Evolutionary conservation across 495 filamentous ascomycete species (phyloP).

Genomic region (Penicillium odoratum): DNA sequence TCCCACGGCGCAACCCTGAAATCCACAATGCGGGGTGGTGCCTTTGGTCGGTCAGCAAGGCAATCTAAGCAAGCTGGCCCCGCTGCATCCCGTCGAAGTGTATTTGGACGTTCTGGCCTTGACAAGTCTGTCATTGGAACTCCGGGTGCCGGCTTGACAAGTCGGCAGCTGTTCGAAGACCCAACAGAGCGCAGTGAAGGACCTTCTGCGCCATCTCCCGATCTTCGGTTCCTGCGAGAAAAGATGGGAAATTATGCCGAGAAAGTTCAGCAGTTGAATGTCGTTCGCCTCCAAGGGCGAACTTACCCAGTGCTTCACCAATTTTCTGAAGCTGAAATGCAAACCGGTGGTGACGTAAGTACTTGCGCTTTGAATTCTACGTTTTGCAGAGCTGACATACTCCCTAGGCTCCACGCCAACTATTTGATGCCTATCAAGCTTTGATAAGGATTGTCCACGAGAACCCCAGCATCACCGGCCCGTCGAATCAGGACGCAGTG

Average conservation of each 20-base stretch:
- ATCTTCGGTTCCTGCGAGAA: constrained; percentile 71
- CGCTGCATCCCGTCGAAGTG: constrained; percentile 52
- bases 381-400: constrained; percentile 12
- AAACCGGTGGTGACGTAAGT: constrained; percentile 63
- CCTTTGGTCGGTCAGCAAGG: constrained; percentile 60
- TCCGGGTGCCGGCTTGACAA: constrained; percentile 57
- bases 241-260: constrained; percentile 78
- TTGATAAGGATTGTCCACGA: constrained; percentile 73
- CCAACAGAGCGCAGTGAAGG: constrained; percentile 54
- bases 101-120: constrained; percentile 70
- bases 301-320: constrained; percentile 69
- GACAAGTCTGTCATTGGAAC: constrained; percentile 83
- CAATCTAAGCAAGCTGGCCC: constrained; percentile 37
- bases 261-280: constrained; percentile 74
- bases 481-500: constrained; percentile 53
- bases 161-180: constrained; percentile 64
- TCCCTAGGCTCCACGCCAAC: constrained; percentile 57
- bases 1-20: constrained; percentile 40
- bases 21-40: constrained; percentile 44
- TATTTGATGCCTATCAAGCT: constrained; percentile 76
- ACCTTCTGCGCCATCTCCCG: constrained; percentile 48
- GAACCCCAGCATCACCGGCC: constrained; percentile 50
- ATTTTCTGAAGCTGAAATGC: constrained; percentile 68
- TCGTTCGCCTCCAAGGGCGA: constrained; percentile 61
- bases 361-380: neutral